A percentile compares a stretch with the other conserved stretches of the same genome.
Evolutionary conservation across 1,284 basidiomycete genomes (phyloP).

Genomic region (Cystobasidiaceae sp.): DNA sequence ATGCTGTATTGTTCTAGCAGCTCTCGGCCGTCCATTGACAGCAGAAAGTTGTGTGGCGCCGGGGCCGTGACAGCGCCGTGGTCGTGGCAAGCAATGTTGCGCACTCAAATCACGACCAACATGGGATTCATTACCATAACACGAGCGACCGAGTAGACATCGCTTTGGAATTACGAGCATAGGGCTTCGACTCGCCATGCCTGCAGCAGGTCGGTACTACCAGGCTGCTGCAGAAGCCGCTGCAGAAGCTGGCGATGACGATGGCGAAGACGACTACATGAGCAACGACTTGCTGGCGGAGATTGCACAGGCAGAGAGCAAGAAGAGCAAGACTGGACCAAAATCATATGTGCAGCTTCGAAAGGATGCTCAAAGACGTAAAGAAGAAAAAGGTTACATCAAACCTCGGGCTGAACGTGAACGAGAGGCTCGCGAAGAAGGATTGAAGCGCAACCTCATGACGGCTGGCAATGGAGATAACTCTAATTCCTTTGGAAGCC

Average conservation of each 20-base stretch:
- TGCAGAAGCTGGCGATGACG: background rate
- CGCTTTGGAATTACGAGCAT: too few relatives aligned
- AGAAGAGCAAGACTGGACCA: background rate
- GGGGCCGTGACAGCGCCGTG: too few relatives aligned
- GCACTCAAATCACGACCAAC: too few relatives aligned
- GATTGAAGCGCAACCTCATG: conserved; percentile 31
- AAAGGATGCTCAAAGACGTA: conserved; percentile 28
- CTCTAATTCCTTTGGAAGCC: background rate
- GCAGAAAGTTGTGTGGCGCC: too few relatives aligned
- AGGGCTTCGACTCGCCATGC: too few relatives aligned
- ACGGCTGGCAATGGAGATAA: background rate
- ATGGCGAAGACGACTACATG: conserved; percentile 32
- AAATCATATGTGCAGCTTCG: too few relatives aligned
- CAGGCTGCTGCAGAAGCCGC: background rate
- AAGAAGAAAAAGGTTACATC: conserved; percentile 23
- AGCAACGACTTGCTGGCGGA: conserved; percentile 26
- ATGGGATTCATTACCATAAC: too few relatives aligned
- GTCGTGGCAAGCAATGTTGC: too few relatives aligned
- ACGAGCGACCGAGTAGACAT: too few relatives aligned
- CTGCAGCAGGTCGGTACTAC: too few relatives aligned
- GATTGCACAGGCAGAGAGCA: background rate
- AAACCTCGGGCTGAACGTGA: conserved; percentile 29
- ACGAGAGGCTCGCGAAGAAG: conserved; percentile 30
- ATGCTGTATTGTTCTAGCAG: too few relatives aligned
- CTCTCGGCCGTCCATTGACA: too few relatives aligned